phyloP scores from a whole-genome alignment of 176 grass and related monocot species.

The Thalia dealbata region DNA sequence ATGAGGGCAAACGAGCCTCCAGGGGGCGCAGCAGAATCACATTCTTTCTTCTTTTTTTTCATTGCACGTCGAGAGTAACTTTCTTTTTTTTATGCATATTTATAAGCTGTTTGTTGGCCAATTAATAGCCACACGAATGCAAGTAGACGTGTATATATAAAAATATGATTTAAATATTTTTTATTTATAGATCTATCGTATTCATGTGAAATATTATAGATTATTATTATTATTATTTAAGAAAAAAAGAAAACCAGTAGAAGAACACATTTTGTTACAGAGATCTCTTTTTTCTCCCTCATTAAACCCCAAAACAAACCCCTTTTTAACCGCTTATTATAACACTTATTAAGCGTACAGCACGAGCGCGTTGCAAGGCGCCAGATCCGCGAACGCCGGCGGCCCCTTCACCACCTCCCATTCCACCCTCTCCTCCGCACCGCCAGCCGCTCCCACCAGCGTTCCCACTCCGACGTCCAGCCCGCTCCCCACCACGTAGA shows the following conservation, averaged over 20 bases:
- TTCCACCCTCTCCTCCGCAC: conserved; percentile 41
- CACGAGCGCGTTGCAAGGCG: conserved; percentile 73
- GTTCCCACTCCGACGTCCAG: conserved; percentile 66
- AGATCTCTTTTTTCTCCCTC: not conserved
- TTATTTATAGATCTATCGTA: too few species aligned
- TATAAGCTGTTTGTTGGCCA: not conserved
- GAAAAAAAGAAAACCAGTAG: not conserved
- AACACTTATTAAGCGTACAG: conserved; percentile 35
- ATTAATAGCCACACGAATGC: not conserved
- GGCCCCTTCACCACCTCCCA: conserved; percentile 90
- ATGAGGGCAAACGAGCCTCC: not conserved
- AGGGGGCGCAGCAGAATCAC: not conserved
- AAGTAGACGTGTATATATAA: not conserved
- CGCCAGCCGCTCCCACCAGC: conserved; percentile 1
- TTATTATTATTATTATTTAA: not conserved
- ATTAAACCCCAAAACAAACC: not conserved
- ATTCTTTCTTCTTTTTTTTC: too few species aligned
- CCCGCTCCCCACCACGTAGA: conserved; percentile 71
- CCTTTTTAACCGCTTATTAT: not conserved
- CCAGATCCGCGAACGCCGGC: conserved; percentile 51
- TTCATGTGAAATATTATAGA: not conserved
- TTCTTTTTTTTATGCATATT: not conserved
- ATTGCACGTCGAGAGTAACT: not conserved
- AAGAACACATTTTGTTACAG: not conserved
- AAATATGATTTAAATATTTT: too few species aligned